Conservation (phyloP, 192 early-diverging fungal genomes). For the Backusella tarrabulga region DNA sequence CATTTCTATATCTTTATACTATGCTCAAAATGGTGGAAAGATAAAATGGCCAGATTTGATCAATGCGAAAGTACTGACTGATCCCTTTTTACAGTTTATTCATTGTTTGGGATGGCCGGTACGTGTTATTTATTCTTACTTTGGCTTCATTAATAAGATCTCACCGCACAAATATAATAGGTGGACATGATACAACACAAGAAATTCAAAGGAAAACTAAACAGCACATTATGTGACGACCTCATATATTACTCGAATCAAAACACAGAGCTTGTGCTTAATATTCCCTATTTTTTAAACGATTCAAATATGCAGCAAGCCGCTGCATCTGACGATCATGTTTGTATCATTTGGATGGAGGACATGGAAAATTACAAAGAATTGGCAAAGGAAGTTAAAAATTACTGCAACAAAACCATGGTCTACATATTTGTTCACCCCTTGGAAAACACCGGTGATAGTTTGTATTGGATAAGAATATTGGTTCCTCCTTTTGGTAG, state of each 20-base stretch:
- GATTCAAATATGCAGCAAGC: constrained; percentile 34
- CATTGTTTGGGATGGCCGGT: not conserved
- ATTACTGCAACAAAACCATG: constrained; percentile 26
- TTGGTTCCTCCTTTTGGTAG: constrained; percentile 35
- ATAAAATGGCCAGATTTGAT: not conserved
- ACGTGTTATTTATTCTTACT: not conserved
- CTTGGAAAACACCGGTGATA: constrained; percentile 48
- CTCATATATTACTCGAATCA: constrained; percentile 69
- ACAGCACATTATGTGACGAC: constrained; percentile 48
- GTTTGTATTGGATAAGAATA: constrained; percentile 69
- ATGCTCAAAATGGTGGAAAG: not conserved
- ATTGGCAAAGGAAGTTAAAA: constrained; percentile 42
- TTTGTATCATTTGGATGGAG: constrained; percentile 73
- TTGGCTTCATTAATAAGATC: not conserved
- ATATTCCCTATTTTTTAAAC: constrained; percentile 61
- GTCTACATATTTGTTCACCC: constrained; percentile 71
- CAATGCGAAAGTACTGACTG: not conserved
- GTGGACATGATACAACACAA: constrained; percentile 56
- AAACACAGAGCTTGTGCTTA: constrained; percentile 65
- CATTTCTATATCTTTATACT: not conserved
- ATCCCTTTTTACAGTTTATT: not conserved
- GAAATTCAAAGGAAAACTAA: constrained; percentile 63
- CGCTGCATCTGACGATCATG: constrained; percentile 55
- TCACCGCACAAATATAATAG: constrained; percentile 11
- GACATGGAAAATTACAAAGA: constrained; percentile 44